These are phyloP conservation scores for Senna tora DNA, from an alignment of 306 rosid genomes.

Conservation along the genomic window DNA sequence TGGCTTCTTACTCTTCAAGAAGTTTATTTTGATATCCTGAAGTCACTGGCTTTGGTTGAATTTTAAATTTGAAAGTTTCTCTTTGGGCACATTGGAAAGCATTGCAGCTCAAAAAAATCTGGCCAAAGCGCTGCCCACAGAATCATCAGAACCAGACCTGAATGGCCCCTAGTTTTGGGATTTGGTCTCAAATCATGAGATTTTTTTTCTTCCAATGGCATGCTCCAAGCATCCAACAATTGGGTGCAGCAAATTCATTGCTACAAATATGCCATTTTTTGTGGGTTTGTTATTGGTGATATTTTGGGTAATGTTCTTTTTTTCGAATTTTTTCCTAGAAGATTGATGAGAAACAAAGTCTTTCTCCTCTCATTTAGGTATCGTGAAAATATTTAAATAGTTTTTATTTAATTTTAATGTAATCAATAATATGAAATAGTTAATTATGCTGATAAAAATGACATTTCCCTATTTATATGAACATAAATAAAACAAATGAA, in stretches of 20 bases:
- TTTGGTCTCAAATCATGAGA: constrained; percentile 4
- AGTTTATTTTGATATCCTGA: neutral
- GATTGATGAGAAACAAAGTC: constrained; percentile 8
- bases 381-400: neutral
- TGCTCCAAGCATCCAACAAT: neutral
- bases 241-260: neutral
- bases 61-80: neutral
- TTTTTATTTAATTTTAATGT: neutral
- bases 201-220: neutral
- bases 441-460: constrained; percentile 11
- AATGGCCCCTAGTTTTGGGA: constrained; percentile 4
- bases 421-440: constrained; percentile 18
- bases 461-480: neutral
- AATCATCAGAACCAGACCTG: neutral
- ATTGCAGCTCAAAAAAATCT: constrained; percentile 15
- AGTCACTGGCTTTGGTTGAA: neutral
- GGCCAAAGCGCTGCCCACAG: neutral
- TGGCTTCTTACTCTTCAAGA: neutral
- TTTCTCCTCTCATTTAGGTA: constrained; percentile 9
- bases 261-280: neutral
- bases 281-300: constrained; percentile 12
- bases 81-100: neutral
- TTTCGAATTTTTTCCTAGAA: neutral
- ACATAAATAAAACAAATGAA: neutral
- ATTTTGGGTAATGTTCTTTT: constrained; percentile 26